Conservation (phyloP, 192 early-diverging fungal species). For the Gryganskiella cystojenkinii region DNA sequence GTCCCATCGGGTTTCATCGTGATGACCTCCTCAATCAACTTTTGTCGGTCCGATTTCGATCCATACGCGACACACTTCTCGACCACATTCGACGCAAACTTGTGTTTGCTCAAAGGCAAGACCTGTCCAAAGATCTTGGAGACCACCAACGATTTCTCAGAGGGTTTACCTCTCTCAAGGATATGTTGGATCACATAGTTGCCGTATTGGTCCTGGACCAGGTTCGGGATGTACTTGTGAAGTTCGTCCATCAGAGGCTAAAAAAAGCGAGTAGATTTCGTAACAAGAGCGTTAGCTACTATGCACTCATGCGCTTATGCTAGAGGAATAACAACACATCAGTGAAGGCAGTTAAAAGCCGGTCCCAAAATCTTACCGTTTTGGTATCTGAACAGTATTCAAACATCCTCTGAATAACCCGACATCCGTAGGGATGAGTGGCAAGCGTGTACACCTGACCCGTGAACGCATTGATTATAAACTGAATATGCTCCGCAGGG, state of each 20-base stretch:
- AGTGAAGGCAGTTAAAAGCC: conserved; percentile 1
- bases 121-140: conserved; percentile 93
- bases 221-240: conserved; percentile 88
- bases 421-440: conserved; percentile 98
- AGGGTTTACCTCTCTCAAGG: conserved; percentile 90
- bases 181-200: conserved; percentile 99
- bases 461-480: conserved; percentile 97
- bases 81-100: conserved; percentile 99
- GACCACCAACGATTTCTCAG: conserved; percentile 89
- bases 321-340: background rate
- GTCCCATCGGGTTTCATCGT: conserved; percentile 88
- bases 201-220: conserved; percentile 99
- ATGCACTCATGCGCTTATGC: background rate
- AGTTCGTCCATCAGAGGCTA: conserved; percentile 94
- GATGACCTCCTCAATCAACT: conserved; percentile 94
- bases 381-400: conserved; percentile 96
- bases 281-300: background rate
- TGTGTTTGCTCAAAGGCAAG: conserved; percentile 94
- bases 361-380: conserved; percentile 56
- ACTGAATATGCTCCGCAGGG: conserved; percentile 90
- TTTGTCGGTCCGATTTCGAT: conserved; percentile 84
- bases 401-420: conserved; percentile 99
- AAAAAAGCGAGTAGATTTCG: background rate
- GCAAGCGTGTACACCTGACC: conserved; percentile 96
- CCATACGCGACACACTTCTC: conserved; percentile 98